phyloP scores from a whole-genome alignment of 2,329 filamentous ascomycete species.

The Fusarium begoniae region DNA sequence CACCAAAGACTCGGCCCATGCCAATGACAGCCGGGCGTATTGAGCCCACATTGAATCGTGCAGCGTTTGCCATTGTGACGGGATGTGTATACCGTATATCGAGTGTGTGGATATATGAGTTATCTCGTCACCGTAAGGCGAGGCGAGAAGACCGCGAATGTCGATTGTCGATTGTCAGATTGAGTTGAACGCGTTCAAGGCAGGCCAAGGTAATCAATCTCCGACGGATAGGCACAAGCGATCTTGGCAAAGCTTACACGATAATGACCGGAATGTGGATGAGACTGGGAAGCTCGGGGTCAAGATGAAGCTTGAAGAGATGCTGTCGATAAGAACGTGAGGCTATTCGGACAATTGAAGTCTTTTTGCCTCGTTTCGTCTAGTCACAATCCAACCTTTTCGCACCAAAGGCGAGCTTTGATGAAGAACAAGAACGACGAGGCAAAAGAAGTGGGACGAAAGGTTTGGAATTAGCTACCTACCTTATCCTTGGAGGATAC shows the following conservation, averaged over 20 bases:
- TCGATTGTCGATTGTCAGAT: neutral
- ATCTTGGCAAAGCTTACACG: conserved; percentile 10
- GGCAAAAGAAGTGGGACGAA: conserved; percentile 29
- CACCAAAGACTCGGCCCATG: conserved; percentile 60
- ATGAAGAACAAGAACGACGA: conserved; percentile 20
- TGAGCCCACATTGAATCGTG: conserved; percentile 53
- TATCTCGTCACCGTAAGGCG: conserved; percentile 2
- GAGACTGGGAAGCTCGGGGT: conserved; percentile 6
- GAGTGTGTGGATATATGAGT: neutral
- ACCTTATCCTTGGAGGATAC: conserved; percentile 17
- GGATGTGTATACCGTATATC: neutral
- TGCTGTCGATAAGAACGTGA: neutral
- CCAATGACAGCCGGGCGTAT: conserved; percentile 61
- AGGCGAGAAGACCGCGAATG: neutral
- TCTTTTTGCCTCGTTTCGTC: neutral
- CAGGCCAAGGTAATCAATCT: conserved; percentile 8
- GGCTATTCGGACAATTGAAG: conserved; percentile 2
- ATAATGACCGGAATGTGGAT: conserved; percentile 28
- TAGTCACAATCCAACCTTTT: conserved; percentile 22
- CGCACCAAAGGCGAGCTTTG: conserved; percentile 35
- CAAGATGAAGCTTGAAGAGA: neutral
- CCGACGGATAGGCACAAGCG: conserved; percentile 12
- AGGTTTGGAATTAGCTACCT: conserved; percentile 7
- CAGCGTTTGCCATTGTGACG: conserved; percentile 42
- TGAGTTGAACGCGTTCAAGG: conserved; percentile 11